A percentile compares a stretch with the other conserved stretches of the same genome.
Evolutionary conservation across 257 asterid species (phyloP).

Genomic region (Solanum tarapatanum): DNA sequence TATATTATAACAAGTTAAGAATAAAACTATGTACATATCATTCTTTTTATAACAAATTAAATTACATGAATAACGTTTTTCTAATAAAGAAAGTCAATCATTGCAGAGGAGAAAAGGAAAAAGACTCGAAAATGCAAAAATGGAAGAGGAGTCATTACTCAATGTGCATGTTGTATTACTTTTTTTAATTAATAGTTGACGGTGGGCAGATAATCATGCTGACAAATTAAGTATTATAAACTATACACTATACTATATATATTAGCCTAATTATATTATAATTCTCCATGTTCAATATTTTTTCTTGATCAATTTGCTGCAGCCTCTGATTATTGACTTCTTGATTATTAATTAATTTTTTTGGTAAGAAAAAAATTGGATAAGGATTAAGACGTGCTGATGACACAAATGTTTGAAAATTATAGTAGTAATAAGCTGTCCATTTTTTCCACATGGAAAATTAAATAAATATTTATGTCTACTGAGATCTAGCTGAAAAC

Average conservation of each 20-base stretch:
- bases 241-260: too few species aligned
- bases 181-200: neutral
- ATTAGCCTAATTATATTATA: too few species aligned
- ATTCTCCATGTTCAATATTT: neutral
- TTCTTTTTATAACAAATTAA: neutral
- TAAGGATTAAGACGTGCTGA: neutral
- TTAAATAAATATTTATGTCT: neutral
- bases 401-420: neutral
- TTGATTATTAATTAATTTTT: neutral
- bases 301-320: neutral
- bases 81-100: neutral
- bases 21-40: accelerated
- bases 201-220: neutral
- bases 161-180: neutral
- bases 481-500: neutral
- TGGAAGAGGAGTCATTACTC: neutral
- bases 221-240: neutral
- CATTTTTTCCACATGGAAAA: neutral
- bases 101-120: neutral
- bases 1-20: too few species aligned
- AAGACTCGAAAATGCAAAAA: neutral
- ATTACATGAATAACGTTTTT: accelerated
- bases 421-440: neutral
- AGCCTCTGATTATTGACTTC: neutral
- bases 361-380: neutral